Evolutionary conservation across 371 early-diverging fungal genomes (phyloP), one percentile per base, ranked within the genome.

Genomic region (Amoeboaphelidium occidentale): DNA sequence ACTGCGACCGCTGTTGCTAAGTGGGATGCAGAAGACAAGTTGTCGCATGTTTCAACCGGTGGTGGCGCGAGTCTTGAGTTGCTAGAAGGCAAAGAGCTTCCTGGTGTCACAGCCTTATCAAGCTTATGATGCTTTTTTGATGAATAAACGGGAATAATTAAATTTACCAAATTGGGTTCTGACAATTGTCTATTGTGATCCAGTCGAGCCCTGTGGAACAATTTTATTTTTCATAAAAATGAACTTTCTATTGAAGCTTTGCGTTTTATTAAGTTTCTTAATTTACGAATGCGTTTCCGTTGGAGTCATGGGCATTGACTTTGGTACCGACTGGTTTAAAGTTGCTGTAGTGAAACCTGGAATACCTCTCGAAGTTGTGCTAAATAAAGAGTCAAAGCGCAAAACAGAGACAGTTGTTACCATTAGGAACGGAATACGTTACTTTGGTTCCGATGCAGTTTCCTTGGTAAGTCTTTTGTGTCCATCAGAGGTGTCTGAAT

Each of bases 61-160:
- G 97, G 97, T 51, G 98, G 97, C 68, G 92, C 94, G 44, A 75
- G 78, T 48, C 72, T 98, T 53, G 94, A 94, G 70, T 75, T 97
- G 26, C 72, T 97, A 52, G 96, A 94, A 70, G 96, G 86, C 55
- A 73, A 73, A 60, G 54, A 58, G 26, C 49, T 66, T 20, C 60
- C 58, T 25, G 65, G 59, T 32, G 25, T 66, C 25, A 54, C 55
- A 6, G 62, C 54, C 21, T 23, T 56, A 6, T 46, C 39, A 26
- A 25, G 25, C 51, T 32, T 32, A 32, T 32, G 39, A 32, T 32
- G 17, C 17, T 32, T 32, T 32, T 10, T 17, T 32, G 6, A 32
- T 32, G 39, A 32, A 10, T 17, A 32, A 32, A 10, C 39, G 17
- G 17, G n/a, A n/a, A n/a, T n/a, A n/a, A n/a, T n/a, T n/a, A n/a